These are phyloP conservation scores for Hypoxylon lienhwacheense DNA, from an alignment of 495 filamentous ascomycete species.

Conservation along the genomic window DNA sequence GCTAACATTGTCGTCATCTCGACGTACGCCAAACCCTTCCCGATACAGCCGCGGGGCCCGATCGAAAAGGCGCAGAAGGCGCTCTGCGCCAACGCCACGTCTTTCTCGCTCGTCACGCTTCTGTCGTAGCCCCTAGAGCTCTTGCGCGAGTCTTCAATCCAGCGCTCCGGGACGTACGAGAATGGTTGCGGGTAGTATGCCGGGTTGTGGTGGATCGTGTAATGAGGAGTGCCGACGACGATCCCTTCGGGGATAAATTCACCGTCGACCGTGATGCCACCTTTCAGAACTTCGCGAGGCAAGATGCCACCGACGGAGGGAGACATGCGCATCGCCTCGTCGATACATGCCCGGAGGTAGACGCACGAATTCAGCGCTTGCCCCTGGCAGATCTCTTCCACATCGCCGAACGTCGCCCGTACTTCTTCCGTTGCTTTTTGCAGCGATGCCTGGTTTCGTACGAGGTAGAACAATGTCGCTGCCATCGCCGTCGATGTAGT, in stretches of 20 bases:
- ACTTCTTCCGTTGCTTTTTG: conserved; percentile 54
- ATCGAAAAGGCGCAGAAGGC: conserved; percentile 62
- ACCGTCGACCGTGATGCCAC: conserved; percentile 61
- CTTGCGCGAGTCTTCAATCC: conserved; percentile 45
- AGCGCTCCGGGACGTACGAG: conserved; percentile 57
- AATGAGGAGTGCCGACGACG: conserved; percentile 57
- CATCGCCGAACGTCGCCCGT: conserved; percentile 49
- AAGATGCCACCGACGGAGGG: conserved; percentile 64
- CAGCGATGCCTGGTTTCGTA: conserved; percentile 56
- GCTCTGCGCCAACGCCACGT: conserved; percentile 48
- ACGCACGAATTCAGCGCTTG: conserved; percentile 57
- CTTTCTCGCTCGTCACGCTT: conserved; percentile 34
- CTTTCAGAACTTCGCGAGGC: conserved; percentile 63
- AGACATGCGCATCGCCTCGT: conserved; percentile 71
- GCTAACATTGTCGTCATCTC: conserved; percentile 55
- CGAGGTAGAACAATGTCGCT: conserved; percentile 67
- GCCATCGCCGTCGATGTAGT: conserved; percentile 67
- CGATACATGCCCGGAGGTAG: conserved; percentile 64
- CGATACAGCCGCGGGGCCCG: conserved; percentile 61
- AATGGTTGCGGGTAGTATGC: conserved; percentile 58
- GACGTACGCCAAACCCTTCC: conserved; percentile 59
- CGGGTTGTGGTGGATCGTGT: conserved; percentile 59
- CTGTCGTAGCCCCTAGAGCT: conserved; percentile 8
- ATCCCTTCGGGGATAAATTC: conserved; percentile 55
- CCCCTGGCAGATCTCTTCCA: conserved; percentile 56